A percentile compares a stretch with the other conserved stretches of the same genome.
Conservation (phyloP, 2,329 filamentous ascomycete genomes). For the Ilyonectria destructans region DNA sequence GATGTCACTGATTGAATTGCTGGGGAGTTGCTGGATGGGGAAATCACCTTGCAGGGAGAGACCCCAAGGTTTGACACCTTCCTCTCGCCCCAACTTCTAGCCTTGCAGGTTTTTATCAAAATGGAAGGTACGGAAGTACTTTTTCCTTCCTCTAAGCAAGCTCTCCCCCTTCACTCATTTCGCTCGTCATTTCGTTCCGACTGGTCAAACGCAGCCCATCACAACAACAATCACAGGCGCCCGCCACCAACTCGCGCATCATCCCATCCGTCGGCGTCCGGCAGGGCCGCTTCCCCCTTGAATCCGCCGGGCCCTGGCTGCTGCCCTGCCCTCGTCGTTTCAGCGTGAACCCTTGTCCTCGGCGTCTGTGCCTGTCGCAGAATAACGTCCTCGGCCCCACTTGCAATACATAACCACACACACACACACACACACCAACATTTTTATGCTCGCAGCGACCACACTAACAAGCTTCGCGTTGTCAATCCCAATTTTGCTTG, state of each 20-base stretch:
- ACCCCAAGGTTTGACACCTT: neutral
- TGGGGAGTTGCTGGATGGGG: neutral
- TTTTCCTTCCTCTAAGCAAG: neutral
- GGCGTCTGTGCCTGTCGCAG: slow-evolving; percentile 31
- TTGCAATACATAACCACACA: neutral
- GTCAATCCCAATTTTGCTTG: neutral
- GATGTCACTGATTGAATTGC: neutral
- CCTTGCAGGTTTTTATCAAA: neutral
- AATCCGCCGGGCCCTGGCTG: neutral
- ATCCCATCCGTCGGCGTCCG: slow-evolving; percentile 5
- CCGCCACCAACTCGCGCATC: slow-evolving; percentile 6
- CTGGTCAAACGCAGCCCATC: neutral
- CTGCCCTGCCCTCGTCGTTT: slow-evolving; percentile 24
- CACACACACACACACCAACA: neutral
- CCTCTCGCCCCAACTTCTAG: neutral
- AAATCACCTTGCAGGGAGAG: slow-evolving; percentile 11
- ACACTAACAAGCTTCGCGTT: neutral
- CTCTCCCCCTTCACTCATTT: neutral
- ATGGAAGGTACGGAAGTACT: neutral
- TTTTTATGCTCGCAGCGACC: neutral
- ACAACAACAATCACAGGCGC: neutral
- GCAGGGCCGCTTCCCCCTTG: slow-evolving; percentile 1
- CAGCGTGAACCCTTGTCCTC: slow-evolving; percentile 19
- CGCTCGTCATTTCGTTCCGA: slow-evolving; percentile 7
- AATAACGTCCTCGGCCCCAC: slow-evolving; percentile 30